Evolutionary conservation across 78 protist genomes (phyloP), one percentile per base, ranked within the genome.

Genomic region (Dictyostelium purpureum): DNA sequence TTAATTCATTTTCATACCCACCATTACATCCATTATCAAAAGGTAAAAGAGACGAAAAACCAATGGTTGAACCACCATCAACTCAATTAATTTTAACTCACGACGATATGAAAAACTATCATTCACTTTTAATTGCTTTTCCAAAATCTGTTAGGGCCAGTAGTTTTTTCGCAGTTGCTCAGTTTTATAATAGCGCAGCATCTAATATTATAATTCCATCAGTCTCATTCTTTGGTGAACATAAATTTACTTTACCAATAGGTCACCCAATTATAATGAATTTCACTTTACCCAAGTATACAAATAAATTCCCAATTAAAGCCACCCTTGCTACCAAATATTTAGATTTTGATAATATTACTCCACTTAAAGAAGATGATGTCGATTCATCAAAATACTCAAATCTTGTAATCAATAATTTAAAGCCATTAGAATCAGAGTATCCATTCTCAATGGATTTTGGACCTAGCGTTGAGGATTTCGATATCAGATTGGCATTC

Each of bases 211-310:
- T 38, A n/a, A 77, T 85, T 1, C 82, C 92, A 31, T 35, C 82
- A 18, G 43, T 57, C 21, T 54, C 81, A 40, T 16, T 85, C 38
- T 85, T 85, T 73, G 76, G 56, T 33, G 79, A 40, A 49, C 45
- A 69, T 40, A 42, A 43, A 43, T 85, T 54, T 51, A 37, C 19
- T 3, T 40, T 85, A 21, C 92, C 92, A 42, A 42, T 43, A 59
- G 88, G 88, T 65, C 92, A 85, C 31, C 71, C 92, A 56, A 24
- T 85, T 28, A 24, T 85, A 11, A 47, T 59, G 37, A 85, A 85
- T 35, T 85, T 85, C 19, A 85, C 71, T n/a, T 51, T 85, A 43
- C 92, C 92, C 31, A 54, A 42, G 19, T 85, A 85, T 47, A 43
- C 69, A n/a, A 85, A 45, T 14, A 69, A 69, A 18, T 70, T 35